Base-by-base conservation (phyloP, 768 basidiomycete species). In the Suillus subalutaceus region DNA sequence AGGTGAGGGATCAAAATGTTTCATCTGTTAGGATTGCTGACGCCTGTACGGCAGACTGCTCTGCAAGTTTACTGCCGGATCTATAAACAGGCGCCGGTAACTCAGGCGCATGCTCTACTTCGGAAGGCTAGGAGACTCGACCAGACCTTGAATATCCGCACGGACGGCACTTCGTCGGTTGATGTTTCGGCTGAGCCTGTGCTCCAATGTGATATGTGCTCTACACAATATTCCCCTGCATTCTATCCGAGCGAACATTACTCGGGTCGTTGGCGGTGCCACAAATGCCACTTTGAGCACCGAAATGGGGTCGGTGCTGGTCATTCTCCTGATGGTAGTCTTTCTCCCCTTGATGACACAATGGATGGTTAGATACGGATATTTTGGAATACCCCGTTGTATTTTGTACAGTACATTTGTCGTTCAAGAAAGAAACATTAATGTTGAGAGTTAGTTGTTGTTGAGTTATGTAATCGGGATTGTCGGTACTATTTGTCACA, bases 61-160 rank as follows among this genome's bases (percentile, higher is more conserved):
- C 84, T 98, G 23, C 94, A 97, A 78, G 88, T 93, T 15, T 99
- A 93, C 75, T 90, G 90, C 63, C 86, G 86, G 66, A 84, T 86
- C 13, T 96, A 95, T 82, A 99, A 99, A 77, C 90, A 90, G 71
- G 89, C 90, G 8, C 82, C 83, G 1, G 79, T 89, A 3, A 81
- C 81, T 15, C 89, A 92, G 70, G 88, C 93, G 2, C 94, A 97
- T 74, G 92, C 88, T 2, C 84, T 96, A 7, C 85, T 97, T 32
- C 92, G 97, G 61, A 96, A 96, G 77, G 96, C 96, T 9, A 87
- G 88, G 20, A 87, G 94, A 20, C 82, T 98, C 23, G 97, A 98
- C 73, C 79, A 81, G 38, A 82, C 93, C 56, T 80, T 95, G 67
- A 85, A 85, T 68, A 73, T 78, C 41, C 84, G 81, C 66, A 74